Evolutionary conservation across 805 yeast species (phyloP).

Genomic region (Barnettozyma californica): DNA sequence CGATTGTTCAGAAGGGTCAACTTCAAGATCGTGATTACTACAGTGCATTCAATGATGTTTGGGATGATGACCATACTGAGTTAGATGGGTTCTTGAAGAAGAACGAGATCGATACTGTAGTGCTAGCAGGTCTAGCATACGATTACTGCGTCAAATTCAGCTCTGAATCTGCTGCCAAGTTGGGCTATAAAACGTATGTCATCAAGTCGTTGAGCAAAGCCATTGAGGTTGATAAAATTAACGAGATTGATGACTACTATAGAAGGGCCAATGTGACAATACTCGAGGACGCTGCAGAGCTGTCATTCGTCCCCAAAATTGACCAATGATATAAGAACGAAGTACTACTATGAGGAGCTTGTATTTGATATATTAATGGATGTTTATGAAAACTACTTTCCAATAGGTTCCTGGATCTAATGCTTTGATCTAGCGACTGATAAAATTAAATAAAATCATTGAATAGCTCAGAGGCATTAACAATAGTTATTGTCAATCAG

Average conservation of each 20-base stretch:
- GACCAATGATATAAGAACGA: neutral
- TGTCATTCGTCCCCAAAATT: slow-evolving; percentile 2
- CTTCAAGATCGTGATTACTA: slow-evolving; percentile 74
- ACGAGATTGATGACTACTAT: slow-evolving; percentile 33
- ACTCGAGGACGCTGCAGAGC: slow-evolving; percentile 14
- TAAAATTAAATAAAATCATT: too few relatives aligned
- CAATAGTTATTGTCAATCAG: neutral
- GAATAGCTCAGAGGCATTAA: neutral
- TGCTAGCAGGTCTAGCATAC: slow-evolving; percentile 76
- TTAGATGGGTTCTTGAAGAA: slow-evolving; percentile 43
- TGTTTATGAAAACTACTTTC: neutral
- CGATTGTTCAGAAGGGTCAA: slow-evolving; percentile 66
- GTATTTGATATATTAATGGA: neutral
- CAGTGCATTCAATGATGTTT: slow-evolving; percentile 79
- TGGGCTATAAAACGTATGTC: slow-evolving; percentile 64
- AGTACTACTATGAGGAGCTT: neutral
- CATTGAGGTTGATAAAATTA: slow-evolving; percentile 41
- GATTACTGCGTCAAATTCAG: slow-evolving; percentile 83
- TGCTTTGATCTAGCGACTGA: neutral
- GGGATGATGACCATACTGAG: slow-evolving; percentile 70
- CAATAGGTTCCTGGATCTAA: neutral
- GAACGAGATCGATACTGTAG: slow-evolving; percentile 52
- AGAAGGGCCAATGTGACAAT: slow-evolving; percentile 29
- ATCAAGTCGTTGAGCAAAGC: slow-evolving; percentile 50
- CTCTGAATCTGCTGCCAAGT: slow-evolving; percentile 57